These are phyloP conservation scores for Ganoderma resinaceum DNA, from an alignment of 1,284 basidiomycete genomes.

Conservation along the genomic window DNA sequence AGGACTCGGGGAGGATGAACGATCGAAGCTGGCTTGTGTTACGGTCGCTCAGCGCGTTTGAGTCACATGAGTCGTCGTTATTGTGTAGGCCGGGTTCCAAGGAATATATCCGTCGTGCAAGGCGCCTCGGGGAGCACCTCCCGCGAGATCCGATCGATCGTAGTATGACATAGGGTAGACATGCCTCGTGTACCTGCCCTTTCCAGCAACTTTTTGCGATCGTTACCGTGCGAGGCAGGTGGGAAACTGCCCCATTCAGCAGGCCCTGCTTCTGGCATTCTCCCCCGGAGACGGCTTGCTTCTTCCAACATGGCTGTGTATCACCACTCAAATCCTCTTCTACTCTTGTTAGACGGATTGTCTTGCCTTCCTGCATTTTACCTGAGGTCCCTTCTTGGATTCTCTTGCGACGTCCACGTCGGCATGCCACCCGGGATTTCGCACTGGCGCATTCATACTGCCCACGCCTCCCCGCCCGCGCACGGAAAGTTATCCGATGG, in stretches of 20 bases:
- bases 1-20: not conserved
- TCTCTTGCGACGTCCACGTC: not conserved
- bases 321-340: slow-evolving; percentile 5
- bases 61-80: slow-evolving; percentile 12
- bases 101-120: not conserved
- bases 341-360: not conserved
- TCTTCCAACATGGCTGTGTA: not conserved
- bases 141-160: slow-evolving; percentile 2
- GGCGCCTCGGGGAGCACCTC: not conserved
- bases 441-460: not conserved
- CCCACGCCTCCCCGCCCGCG: not conserved
- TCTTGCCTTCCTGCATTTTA: not conserved
- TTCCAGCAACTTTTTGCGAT: not conserved
- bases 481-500: not conserved
- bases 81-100: slow-evolving; percentile 5
- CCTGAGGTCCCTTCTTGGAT: not conserved
- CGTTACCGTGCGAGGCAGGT: not conserved
- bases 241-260: not conserved
- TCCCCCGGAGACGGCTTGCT: not conserved
- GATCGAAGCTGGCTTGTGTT: not conserved
- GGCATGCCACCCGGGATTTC: not conserved
- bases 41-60: not conserved
- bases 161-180: not conserved
- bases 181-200: not conserved
- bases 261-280: not conserved